A percentile compares a stretch with the other conserved stretches of the same genome.
These are phyloP conservation scores for Penicillium sp. DNA, from an alignment of 2,329 filamentous ascomycete genomes.

Conservation along the genomic window DNA sequence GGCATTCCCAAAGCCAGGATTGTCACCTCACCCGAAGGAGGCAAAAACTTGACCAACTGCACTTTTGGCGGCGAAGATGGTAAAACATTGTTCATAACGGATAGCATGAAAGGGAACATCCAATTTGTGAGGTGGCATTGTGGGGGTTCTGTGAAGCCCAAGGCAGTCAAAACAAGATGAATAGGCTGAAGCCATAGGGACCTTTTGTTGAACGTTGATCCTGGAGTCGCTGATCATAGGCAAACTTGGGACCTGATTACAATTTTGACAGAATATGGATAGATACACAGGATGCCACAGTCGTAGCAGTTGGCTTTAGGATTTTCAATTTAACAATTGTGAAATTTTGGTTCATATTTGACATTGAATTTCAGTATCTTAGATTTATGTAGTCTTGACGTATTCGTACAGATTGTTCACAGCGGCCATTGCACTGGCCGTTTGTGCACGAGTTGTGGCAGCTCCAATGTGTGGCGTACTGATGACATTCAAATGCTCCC, in stretches of 20 bases:
- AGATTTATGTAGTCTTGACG: not conserved
- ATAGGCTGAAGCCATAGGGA: not conserved
- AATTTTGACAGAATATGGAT: too few species aligned
- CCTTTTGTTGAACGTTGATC: not conserved
- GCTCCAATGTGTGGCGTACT: constrained; percentile 53
- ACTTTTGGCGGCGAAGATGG: constrained; percentile 44
- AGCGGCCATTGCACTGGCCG: constrained; percentile 38
- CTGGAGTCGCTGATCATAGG: not conserved
- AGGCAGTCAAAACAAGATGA: not conserved
- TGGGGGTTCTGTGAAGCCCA: constrained; percentile 1
- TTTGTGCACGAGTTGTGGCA: constrained; percentile 44
- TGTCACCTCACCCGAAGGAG: constrained; percentile 28
- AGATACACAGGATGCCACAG: too few species aligned
- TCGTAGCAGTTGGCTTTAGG: too few species aligned
- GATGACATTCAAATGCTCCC: constrained; percentile 38
- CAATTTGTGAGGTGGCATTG: constrained; percentile 22
- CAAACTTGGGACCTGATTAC: too few species aligned
- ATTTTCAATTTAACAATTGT: too few species aligned
- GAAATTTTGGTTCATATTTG: not conserved
- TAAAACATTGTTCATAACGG: constrained; percentile 45
- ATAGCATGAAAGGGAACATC: constrained; percentile 40
- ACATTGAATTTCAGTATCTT: not conserved
- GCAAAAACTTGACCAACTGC: constrained; percentile 45
- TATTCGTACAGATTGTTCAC: constrained; percentile 34
- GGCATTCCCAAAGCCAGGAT: constrained; percentile 43